Evolutionary conservation across 441 rosid species (phyloP).

Genomic region (Isatis lusitanica): DNA sequence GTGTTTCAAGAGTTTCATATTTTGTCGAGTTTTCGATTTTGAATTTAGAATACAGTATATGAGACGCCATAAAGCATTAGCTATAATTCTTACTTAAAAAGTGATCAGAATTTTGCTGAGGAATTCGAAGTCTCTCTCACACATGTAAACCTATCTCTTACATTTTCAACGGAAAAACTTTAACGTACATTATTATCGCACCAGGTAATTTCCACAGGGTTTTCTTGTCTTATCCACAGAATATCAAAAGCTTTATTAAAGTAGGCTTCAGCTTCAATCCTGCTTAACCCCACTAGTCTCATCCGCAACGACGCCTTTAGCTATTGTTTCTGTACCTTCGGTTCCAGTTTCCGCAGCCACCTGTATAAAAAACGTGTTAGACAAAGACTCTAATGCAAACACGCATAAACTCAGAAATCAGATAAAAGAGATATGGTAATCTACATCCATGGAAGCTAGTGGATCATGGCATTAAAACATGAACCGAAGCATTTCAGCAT

Average conservation of each 20-base stretch:
- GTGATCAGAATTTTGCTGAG: background rate
- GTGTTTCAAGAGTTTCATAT: background rate
- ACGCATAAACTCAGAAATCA: background rate
- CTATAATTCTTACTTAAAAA: too few species aligned
- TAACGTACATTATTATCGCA: background rate
- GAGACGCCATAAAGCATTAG: background rate
- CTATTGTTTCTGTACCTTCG: conserved; percentile 23
- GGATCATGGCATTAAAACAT: background rate
- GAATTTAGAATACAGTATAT: too few species aligned
- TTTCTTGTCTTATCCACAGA: conserved; percentile 22
- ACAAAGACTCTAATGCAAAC: background rate
- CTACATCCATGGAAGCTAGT: conserved; percentile 10
- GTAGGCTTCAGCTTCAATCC: conserved; percentile 24
- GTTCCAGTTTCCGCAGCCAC: conserved; percentile 26
- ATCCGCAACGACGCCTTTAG: conserved; percentile 16
- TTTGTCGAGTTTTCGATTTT: too few species aligned
- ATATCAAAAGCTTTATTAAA: conserved; percentile 17
- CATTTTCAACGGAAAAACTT: background rate
- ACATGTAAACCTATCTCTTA: background rate
- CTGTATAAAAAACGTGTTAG: conserved; percentile 5
- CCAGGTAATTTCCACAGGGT: background rate
- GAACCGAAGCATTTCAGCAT: background rate
- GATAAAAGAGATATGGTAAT: background rate
- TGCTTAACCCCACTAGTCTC: conserved; percentile 27
- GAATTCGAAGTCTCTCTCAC: background rate